phyloP scores from a whole-genome alignment of 495 filamentous ascomycete species.

The Penicillium steckii region DNA sequence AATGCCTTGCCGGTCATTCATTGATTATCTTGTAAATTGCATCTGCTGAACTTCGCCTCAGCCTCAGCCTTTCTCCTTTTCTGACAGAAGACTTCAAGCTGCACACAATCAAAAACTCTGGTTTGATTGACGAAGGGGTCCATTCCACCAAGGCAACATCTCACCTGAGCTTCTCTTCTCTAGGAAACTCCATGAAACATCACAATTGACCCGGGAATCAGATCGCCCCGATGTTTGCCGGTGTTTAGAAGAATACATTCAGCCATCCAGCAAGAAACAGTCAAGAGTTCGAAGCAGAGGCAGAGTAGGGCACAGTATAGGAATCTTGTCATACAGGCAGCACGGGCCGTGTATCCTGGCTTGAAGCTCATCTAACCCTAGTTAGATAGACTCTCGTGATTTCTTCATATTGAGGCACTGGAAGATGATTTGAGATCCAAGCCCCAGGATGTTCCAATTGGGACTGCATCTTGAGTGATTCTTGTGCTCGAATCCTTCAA shows the following conservation, averaged over 20 bases:
- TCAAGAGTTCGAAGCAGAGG: not conserved
- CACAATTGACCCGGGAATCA: not conserved
- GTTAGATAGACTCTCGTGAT: too few relatives aligned
- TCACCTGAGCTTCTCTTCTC: not conserved
- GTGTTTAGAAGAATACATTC: not conserved
- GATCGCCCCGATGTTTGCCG: not conserved
- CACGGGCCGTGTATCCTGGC: not conserved
- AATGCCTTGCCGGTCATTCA: too few relatives aligned
- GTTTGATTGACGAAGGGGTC: not conserved
- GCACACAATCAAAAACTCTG: not conserved
- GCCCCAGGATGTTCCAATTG: constrained; percentile 21
- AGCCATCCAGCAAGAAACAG: not conserved
- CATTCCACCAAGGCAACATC: not conserved
- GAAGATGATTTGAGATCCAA: constrained; percentile 9
- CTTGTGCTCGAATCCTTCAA: not conserved
- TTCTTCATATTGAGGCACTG: not conserved
- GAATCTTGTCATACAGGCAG: constrained; percentile 1
- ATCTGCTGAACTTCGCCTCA: not conserved
- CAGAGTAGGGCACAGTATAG: not conserved
- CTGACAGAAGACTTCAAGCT: not conserved
- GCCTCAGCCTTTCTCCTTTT: not conserved
- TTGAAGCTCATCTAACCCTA: too few relatives aligned
- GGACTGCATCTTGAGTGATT: constrained; percentile 16
- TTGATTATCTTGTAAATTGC: too few relatives aligned
- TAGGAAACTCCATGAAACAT: not conserved